Percentiles rank a stretch among this genome's conserved stretches.
Evolutionary conservation across 2,329 filamentous ascomycete genomes (phyloP).

Genomic region (Pyricularia sp.): DNA sequence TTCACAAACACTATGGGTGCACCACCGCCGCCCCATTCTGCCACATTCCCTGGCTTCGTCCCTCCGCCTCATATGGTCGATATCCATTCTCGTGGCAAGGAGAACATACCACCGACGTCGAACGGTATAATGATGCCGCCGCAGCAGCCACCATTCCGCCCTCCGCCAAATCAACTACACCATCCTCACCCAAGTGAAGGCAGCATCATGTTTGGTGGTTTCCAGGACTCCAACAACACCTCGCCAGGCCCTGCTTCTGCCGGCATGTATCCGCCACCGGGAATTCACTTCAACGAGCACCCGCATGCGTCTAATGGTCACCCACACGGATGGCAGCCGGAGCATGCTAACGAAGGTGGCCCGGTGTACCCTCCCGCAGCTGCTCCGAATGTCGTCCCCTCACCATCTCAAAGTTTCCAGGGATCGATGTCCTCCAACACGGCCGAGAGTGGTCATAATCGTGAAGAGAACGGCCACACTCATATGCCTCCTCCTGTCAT

Average conservation of each 20-base stretch:
- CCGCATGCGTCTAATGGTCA: background rate
- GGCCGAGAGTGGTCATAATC: background rate
- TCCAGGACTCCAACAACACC: constrained; percentile 45
- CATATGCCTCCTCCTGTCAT: background rate
- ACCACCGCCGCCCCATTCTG: background rate
- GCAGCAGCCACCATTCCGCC: background rate
- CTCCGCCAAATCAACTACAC: constrained; percentile 23
- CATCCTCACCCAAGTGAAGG: constrained; percentile 44
- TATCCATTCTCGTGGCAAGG: constrained; percentile 1
- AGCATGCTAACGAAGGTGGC: constrained; percentile 16
- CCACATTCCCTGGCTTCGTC: background rate
- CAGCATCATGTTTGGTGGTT: constrained; percentile 46
- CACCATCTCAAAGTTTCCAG: constrained; percentile 52
- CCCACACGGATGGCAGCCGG: background rate
- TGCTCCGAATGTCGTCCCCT: constrained; percentile 35
- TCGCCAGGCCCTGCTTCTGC: constrained; percentile 44
- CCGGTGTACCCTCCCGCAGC: constrained; percentile 19
- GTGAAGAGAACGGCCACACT: constrained; percentile 1
- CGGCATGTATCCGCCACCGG: constrained; percentile 39
- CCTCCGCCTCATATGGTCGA: background rate
- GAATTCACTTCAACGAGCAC: constrained; percentile 12
- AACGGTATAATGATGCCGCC: constrained; percentile 1
- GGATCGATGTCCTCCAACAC: constrained; percentile 48
- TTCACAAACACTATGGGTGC: background rate
- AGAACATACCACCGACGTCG: constrained; percentile 2